Conservation (phyloP, 1,284 basidiomycete genomes). For the Macrocybe sp. region DNA sequence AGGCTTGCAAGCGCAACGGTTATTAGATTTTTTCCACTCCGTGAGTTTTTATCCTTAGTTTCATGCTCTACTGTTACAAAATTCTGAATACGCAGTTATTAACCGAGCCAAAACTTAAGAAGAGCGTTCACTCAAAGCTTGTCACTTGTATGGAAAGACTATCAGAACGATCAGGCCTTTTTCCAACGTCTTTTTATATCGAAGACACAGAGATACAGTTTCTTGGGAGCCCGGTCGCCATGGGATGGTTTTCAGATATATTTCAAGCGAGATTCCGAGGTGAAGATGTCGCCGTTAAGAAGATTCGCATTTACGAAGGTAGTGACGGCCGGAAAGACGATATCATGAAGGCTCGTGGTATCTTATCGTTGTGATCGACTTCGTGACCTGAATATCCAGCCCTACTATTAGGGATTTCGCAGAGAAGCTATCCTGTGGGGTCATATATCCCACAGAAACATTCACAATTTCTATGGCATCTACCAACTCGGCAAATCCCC, state of each 20-base stretch:
- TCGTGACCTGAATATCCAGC: no score
- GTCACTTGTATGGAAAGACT: conserved; percentile 6
- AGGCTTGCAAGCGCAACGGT: conserved; percentile 4
- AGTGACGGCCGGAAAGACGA: no score
- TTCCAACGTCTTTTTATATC: conserved; percentile 7
- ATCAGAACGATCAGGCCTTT: conserved; percentile 3
- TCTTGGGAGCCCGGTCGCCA: conserved; percentile 3
- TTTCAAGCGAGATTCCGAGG: conserved; percentile 7
- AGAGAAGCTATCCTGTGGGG: conserved; percentile 1
- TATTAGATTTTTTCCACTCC: conserved; percentile 8
- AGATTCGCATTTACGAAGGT: conserved; percentile 10
- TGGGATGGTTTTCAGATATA: conserved; percentile 11
- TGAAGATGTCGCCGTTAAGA: conserved; percentile 12
- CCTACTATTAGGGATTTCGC: neutral
- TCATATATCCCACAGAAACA: neutral
- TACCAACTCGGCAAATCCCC: neutral
- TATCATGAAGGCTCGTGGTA: no score
- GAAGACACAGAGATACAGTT: neutral
- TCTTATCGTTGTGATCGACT: no score
- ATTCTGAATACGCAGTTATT: conserved; percentile 6
- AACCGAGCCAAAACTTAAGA: neutral
- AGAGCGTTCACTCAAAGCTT: conserved; percentile 6
- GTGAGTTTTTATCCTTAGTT: neutral
- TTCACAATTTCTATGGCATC: conserved; percentile 1
- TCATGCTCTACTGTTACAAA: neutral